phyloP scores from a whole-genome alignment of 208 protist species.

The Acanthamoeba royreba region DNA sequence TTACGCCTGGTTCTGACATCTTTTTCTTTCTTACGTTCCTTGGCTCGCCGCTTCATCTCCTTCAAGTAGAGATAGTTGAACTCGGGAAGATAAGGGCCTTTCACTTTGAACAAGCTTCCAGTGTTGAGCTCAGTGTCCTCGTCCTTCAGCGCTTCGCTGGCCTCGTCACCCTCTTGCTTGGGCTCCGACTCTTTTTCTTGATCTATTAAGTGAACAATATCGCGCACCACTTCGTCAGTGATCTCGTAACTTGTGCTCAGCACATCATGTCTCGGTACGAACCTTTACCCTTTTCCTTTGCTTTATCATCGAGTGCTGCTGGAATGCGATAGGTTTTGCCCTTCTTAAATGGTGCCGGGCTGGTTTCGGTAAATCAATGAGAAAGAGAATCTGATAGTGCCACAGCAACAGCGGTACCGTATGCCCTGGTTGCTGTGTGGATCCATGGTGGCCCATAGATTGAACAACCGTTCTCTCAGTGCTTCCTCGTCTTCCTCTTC shows the following conservation, averaged over 20 bases:
- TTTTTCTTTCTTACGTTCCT: slow-evolving; percentile 18
- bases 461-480: background rate
- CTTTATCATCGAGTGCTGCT: background rate
- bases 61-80: slow-evolving; percentile 50
- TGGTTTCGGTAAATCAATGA: background rate
- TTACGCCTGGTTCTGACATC: background rate
- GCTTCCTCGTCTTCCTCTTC: background rate
- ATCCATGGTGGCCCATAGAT: slow-evolving; percentile 32
- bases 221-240: background rate
- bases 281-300: background rate
- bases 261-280: no score
- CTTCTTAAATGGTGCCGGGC: background rate
- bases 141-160: background rate
- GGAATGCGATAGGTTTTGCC: slow-evolving; percentile 17
- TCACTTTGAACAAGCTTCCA: background rate
- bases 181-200: background rate
- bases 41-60: slow-evolving; percentile 41
- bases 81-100: slow-evolving; percentile 39
- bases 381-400: background rate
- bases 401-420: background rate
- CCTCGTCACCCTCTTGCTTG: background rate
- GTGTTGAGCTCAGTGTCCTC: background rate
- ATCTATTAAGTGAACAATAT: background rate
- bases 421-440: slow-evolving; percentile 7
- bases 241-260: no score